These are phyloP conservation scores for Entoloma clypeatum DNA, from an alignment of 1,284 basidiomycete species.

Conservation along the genomic window DNA sequence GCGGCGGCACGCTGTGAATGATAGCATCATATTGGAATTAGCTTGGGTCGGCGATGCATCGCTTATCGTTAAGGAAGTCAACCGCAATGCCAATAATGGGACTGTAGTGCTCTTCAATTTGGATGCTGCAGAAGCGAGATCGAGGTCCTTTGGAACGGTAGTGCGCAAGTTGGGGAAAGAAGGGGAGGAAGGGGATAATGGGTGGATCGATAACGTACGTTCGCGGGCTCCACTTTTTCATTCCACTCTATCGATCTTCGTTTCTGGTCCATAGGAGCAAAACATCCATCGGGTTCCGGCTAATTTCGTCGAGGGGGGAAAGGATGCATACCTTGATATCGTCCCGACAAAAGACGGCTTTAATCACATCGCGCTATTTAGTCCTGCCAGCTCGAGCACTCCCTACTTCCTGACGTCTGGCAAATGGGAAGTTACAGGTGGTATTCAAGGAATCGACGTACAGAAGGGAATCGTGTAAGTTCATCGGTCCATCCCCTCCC, in stretches of 20 bases:
- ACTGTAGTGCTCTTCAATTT: conserved; percentile 76
- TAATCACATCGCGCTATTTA: conserved; percentile 89
- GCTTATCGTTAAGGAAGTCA: conserved; percentile 86
- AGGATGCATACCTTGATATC: conserved; percentile 79
- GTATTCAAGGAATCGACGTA: conserved; percentile 71
- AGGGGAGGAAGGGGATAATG: conserved; percentile 84
- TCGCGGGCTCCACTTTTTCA: background rate
- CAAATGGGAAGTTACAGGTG: conserved; percentile 83
- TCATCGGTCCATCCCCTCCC: conserved; percentile 15
- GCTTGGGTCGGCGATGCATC: conserved; percentile 78
- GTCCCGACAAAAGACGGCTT: conserved; percentile 77
- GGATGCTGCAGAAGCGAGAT: conserved; percentile 23
- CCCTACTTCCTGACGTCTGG: conserved; percentile 86
- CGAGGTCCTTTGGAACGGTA: conserved; percentile 44
- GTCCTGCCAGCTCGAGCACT: conserved; percentile 60
- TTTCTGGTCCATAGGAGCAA: conserved; percentile 44
- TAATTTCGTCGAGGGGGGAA: conserved; percentile 37
- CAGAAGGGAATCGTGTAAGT: conserved; percentile 70
- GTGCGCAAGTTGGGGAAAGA: conserved; percentile 74
- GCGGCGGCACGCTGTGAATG: conserved; percentile 50
- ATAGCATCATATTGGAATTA: conserved; percentile 80
- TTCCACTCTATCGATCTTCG: background rate
- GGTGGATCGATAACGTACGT: conserved; percentile 86
- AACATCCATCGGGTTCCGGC: conserved; percentile 55
- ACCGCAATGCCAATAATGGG: conserved; percentile 76